Conservation (phyloP, 129 eudicot species). For the Ambrosia artemisiifolia region DNA sequence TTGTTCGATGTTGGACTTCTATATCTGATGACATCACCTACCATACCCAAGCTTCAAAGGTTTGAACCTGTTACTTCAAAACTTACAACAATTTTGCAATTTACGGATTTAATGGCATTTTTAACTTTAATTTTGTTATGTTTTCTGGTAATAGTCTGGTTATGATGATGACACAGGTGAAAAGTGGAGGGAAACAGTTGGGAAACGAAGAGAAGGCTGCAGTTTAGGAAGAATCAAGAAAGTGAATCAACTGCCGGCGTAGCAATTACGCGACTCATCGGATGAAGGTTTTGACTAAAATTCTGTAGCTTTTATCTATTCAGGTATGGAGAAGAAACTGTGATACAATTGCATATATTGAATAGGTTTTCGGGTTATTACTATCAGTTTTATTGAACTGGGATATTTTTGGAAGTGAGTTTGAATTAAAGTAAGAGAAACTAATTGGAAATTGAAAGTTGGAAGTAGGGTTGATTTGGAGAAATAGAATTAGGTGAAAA, state of each 20-base stretch:
- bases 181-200: slow-evolving; percentile 39
- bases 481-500: no score
- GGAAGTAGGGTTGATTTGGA: no score
- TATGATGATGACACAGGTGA: neutral
- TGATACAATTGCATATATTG: neutral
- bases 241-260: slow-evolving; percentile 61
- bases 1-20: slow-evolving; percentile 70
- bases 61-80: slow-evolving; percentile 29
- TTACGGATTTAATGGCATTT: no score
- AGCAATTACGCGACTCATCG: slow-evolving; percentile 78
- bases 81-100: neutral
- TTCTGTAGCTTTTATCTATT: slow-evolving; percentile 66
- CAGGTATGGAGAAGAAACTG: slow-evolving; percentile 41
- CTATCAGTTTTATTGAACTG: neutral
- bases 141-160: slow-evolving; percentile 53
- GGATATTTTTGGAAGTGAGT: neutral
- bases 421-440: no score
- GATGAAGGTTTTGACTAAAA: slow-evolving; percentile 58
- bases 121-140: neutral
- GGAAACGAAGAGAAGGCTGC: slow-evolving; percentile 55
- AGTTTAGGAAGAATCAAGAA: slow-evolving; percentile 62
- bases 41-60: slow-evolving; percentile 48
- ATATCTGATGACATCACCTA: slow-evolving; percentile 63
- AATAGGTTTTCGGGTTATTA: no score
- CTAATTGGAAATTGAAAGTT: no score